phyloP scores from a whole-genome alignment of 2,329 filamentous ascomycete genomes.

The Pestalotiopsis sp. region DNA sequence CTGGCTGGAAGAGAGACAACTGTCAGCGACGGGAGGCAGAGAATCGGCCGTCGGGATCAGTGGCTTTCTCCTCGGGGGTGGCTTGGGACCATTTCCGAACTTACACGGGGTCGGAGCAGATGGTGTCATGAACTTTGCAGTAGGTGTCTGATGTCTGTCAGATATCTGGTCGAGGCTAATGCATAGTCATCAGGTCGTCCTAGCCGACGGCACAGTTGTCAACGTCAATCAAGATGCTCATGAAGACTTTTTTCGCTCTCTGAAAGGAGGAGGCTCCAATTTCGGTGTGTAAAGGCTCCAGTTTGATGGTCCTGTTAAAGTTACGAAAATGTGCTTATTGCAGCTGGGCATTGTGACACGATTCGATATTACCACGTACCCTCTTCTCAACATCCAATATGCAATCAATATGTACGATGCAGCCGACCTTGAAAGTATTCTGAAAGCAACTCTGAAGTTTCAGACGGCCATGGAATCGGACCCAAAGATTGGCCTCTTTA shows the following conservation, averaged over 20 bases:
- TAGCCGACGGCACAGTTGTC: conserved; percentile 19
- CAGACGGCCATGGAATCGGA: conserved; percentile 23
- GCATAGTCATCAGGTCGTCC: conserved; percentile 12
- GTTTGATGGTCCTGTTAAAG: neutral
- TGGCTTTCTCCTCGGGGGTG: conserved; percentile 22
- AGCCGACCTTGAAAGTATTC: conserved; percentile 17
- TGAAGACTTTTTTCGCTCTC: conserved; percentile 15
- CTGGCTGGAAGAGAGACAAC: conserved; percentile 17
- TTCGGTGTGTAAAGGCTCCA: conserved; percentile 12
- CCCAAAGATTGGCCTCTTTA: conserved; percentile 16
- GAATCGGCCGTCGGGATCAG: conserved; percentile 17
- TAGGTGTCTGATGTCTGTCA: neutral
- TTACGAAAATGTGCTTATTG: neutral
- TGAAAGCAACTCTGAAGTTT: conserved; percentile 10
- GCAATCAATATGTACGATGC: conserved; percentile 18
- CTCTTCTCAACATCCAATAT: conserved; percentile 17
- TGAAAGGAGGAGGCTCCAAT: conserved; percentile 23
- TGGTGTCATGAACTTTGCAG: conserved; percentile 19
- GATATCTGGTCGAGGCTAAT: neutral
- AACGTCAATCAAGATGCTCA: conserved; percentile 17
- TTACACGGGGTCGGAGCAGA: conserved; percentile 20
- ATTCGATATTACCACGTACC: conserved; percentile 19
- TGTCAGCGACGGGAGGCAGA: conserved; percentile 17
- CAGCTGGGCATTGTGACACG: conserved; percentile 20
- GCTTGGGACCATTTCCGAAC: conserved; percentile 18